Conservation (phyloP, 2,329 filamentous ascomycete species). For the Penicillium sp. region DNA sequence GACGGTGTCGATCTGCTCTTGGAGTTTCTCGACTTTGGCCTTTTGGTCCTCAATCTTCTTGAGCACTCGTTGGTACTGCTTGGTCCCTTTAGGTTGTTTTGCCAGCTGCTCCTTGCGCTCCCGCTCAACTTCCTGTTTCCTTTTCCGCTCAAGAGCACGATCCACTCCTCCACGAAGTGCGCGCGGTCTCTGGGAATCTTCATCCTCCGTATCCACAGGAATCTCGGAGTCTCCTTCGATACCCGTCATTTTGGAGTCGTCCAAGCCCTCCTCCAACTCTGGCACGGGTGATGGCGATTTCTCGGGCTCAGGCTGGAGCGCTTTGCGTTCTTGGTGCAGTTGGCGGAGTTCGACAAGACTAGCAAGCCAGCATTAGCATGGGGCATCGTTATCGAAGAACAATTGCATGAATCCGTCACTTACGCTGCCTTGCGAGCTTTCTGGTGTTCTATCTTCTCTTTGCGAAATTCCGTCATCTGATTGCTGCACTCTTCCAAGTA, state of each 20-base stretch:
- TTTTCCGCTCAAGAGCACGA: constrained; percentile 68
- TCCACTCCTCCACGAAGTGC: constrained; percentile 59
- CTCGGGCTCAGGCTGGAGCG: constrained; percentile 43
- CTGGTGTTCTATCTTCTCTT: constrained; percentile 92
- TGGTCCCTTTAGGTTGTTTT: constrained; percentile 69
- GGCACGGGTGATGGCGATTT: constrained; percentile 42
- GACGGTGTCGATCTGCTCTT: constrained; percentile 75
- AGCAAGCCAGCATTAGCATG: constrained; percentile 9
- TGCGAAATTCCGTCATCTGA: constrained; percentile 89
- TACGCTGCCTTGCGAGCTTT: constrained; percentile 62
- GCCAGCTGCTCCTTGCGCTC: constrained; percentile 63
- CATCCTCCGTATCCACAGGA: constrained; percentile 64
- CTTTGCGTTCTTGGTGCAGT: constrained; percentile 45
- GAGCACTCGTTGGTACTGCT: constrained; percentile 79
- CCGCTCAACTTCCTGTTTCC: constrained; percentile 64
- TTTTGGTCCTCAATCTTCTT: constrained; percentile 88
- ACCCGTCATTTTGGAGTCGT: constrained; percentile 37
- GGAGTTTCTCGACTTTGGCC: constrained; percentile 69
- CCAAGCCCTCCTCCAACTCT: constrained; percentile 36
- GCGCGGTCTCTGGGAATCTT: constrained; percentile 52
- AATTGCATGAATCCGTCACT: constrained; percentile 27
- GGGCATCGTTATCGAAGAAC: too few species aligned
- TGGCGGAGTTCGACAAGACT: constrained; percentile 43
- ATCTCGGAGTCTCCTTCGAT: constrained; percentile 59
- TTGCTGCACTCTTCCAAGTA: constrained; percentile 91